Percentiles rank a stretch among this genome's conserved stretches.
phyloP scores from a whole-genome alignment of 2,329 filamentous ascomycete genomes.

The Madurella mycetomatis region DNA sequence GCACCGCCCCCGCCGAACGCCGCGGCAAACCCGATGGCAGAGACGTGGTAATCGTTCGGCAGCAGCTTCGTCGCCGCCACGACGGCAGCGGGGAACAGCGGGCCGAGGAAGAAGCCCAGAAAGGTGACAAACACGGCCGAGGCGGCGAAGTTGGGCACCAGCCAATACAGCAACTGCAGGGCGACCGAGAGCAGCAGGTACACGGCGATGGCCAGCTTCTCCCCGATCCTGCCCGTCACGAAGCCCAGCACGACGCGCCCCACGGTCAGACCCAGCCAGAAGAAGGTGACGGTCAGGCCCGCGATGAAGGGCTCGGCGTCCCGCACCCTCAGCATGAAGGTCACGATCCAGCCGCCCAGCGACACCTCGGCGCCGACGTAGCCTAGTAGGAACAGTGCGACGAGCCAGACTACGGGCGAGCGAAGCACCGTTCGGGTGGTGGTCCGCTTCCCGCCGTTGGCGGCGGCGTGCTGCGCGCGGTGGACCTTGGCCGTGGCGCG shows the following conservation, averaged over 20 bases:
- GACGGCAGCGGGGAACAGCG: conserved; percentile 71
- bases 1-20: conserved; percentile 73
- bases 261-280: conserved; percentile 78
- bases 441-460: conserved; percentile 37
- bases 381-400: conserved; percentile 67
- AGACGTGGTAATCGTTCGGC: conserved; percentile 68
- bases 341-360: conserved; percentile 66
- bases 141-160: conserved; percentile 71
- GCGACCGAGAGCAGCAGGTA: conserved; percentile 63
- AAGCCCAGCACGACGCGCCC: conserved; percentile 72
- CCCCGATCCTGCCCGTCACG: conserved; percentile 67
- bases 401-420: conserved; percentile 63
- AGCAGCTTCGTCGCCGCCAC: conserved; percentile 71
- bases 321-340: conserved; percentile 79
- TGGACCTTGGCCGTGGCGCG: conserved; percentile 54
- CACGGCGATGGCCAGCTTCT: conserved; percentile 58
- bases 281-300: conserved; percentile 72
- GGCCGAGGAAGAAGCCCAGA: conserved; percentile 75
- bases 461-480: conserved; percentile 35
- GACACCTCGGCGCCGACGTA: conserved; percentile 75
- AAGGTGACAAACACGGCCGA: conserved; percentile 67
- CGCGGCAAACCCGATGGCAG: conserved; percentile 74
- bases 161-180: conserved; percentile 73
- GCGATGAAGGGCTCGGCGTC: conserved; percentile 64
- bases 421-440: conserved; percentile 44